Evolutionary conservation across 805 yeast species (phyloP), one percentile per base, ranked within the genome.

Genomic region (Phaffomyces antillensis): DNA sequence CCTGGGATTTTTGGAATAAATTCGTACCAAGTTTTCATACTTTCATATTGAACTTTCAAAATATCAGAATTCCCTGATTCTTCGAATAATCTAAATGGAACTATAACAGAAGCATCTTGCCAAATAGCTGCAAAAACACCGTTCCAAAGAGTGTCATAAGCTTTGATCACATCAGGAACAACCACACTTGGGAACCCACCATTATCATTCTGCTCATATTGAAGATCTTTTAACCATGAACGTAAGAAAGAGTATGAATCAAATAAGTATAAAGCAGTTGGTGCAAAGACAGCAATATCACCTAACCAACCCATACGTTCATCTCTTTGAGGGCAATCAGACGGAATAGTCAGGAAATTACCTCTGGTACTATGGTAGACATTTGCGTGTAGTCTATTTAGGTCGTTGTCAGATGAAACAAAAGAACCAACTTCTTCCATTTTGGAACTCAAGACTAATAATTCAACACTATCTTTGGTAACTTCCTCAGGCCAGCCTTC

Each of bases 221-320:
- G 45, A 23, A 52, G n/a, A 36, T 52, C 55, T 23, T 40, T 47
- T 31, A 52, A 39, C 55, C 55, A 52, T 3, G 55, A 52, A 33
- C 46, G 46, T 42, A 52, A 39, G 40, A 52, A 52, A 30, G 49
- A 42, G 42, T 52, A 49, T 15, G 47, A 49, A 41, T 52, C 55
- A 39, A 52, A 52, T 42, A 52, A 16, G 37, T 45, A 49, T 15
- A 49, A 33, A 15, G 47, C 48, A 17, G 55, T 52, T 40, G 55
- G 55, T 1, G 53, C 50, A 42, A 49, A 52, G 2, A 41, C 45
- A 6, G 55, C 55, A 38, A 52, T 49, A 30, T 52, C 55, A 44
- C 55, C 55, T 5, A 49, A 39, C 55, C 55, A 52, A 9, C 55
- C 55, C 52, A 52, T 49, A 40, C 55, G 47, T 34, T 52, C 55